Percentiles rank a stretch among this genome's conserved stretches.
Conservation (phyloP, 129 eudicot genomes). For the Saussurea involucrata region DNA sequence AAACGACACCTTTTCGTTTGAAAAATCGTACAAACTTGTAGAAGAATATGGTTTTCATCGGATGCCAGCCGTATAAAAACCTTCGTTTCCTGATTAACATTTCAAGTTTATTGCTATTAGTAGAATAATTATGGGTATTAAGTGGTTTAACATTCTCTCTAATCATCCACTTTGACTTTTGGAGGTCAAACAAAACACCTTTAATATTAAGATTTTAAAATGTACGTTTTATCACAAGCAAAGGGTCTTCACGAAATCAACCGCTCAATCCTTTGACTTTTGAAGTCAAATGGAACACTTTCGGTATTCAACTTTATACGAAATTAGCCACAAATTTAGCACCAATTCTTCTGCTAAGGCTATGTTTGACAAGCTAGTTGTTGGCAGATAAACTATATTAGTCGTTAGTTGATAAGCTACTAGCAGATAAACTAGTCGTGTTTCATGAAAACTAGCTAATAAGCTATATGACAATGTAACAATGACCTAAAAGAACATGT, state of each 20-base stretch:
- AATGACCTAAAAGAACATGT: neutral
- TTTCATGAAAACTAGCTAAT: neutral
- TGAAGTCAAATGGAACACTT: neutral
- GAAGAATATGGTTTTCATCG: neutral
- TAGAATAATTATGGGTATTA: neutral
- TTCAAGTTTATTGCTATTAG: neutral
- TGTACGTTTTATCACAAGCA: no score
- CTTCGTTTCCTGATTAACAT: neutral
- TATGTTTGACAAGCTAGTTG: neutral
- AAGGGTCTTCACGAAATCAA: neutral
- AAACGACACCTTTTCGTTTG: neutral
- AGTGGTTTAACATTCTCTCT: neutral
- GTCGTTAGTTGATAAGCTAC: neutral
- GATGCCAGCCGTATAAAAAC: neutral
- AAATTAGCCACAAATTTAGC: neutral
- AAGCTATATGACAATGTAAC: neutral
- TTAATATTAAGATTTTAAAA: neutral
- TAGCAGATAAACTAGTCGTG: neutral
- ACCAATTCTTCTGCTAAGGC: neutral
- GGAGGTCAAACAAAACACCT: neutral
- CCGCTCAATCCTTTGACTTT: neutral
- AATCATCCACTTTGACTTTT: constrained; percentile 3
- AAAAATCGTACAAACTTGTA: constrained; percentile 7
- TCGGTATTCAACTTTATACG: neutral
- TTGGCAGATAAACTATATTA: neutral